phyloP scores from a whole-genome alignment of 345 rosid genomes.

The Excoecaria agallocha region DNA sequence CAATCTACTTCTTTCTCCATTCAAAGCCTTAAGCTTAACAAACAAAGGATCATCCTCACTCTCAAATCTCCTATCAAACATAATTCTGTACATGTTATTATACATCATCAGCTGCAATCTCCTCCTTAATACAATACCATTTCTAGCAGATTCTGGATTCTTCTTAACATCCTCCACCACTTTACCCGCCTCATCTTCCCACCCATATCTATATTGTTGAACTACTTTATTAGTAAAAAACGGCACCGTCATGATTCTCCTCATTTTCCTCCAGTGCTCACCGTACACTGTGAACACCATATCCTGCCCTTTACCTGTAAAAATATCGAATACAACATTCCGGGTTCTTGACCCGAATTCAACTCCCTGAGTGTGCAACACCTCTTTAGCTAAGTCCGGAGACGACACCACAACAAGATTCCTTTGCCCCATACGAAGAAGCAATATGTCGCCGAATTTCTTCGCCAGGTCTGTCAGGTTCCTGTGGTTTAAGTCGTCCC shows the following conservation, averaged over 20 bases:
- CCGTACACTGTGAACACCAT: slow-evolving; percentile 99
- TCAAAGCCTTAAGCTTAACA: slow-evolving; percentile 68
- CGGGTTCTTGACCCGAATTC: slow-evolving; percentile 95
- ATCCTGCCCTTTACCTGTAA: slow-evolving; percentile 97
- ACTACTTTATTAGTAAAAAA: slow-evolving; percentile 94
- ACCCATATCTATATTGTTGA: slow-evolving; percentile 63
- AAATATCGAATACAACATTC: slow-evolving; percentile 91
- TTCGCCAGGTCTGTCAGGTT: slow-evolving; percentile 74
- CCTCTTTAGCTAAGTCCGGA: slow-evolving; percentile 80
- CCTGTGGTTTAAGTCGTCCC: slow-evolving; percentile 93
- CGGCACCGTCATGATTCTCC: slow-evolving; percentile 98
- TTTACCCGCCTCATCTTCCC: slow-evolving; percentile 71
- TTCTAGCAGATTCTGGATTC: slow-evolving; percentile 64
- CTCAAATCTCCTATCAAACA: slow-evolving; percentile 92
- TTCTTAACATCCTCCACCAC: slow-evolving; percentile 80
- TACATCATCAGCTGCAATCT: slow-evolving; percentile 95
- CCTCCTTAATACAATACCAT: slow-evolving; percentile 66
- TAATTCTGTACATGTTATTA: slow-evolving; percentile 89
- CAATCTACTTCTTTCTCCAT: slow-evolving; percentile 87
- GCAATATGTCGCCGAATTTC: slow-evolving; percentile 64
- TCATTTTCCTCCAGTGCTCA: slow-evolving; percentile 98
- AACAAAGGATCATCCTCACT: slow-evolving; percentile 89
- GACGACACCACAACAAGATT: slow-evolving; percentile 93
- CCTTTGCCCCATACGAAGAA: slow-evolving; percentile 84
- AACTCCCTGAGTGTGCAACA: slow-evolving; percentile 86